Conservation (phyloP, 495 filamentous ascomycete species). For the Hypoxylon trugodes region DNA sequence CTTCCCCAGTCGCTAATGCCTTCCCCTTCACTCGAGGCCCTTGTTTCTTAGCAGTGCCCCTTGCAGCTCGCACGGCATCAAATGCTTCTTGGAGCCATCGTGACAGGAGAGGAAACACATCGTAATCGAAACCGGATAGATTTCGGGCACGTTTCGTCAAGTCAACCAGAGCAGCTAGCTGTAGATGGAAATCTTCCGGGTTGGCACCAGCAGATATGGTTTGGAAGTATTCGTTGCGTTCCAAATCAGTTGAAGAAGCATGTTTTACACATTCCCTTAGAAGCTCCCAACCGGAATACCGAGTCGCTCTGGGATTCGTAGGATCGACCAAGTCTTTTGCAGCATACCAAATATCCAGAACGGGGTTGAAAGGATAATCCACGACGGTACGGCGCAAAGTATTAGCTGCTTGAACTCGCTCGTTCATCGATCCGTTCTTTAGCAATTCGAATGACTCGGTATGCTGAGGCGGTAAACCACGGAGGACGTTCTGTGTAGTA, state of each 20-base stretch:
- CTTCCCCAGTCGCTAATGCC: constrained; percentile 64
- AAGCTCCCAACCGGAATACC: constrained; percentile 67
- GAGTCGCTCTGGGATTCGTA: constrained; percentile 60
- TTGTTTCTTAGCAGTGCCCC: constrained; percentile 55
- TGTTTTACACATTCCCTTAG: constrained; percentile 70
- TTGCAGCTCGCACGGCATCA: constrained; percentile 58
- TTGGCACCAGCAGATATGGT: constrained; percentile 60
- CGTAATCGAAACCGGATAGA: constrained; percentile 70
- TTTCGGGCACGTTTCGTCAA: constrained; percentile 71
- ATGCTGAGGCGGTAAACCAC: constrained; percentile 51
- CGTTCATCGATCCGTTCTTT: constrained; percentile 56
- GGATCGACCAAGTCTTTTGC: constrained; percentile 70
- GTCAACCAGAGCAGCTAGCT: constrained; percentile 67
- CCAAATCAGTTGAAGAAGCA: constrained; percentile 65
- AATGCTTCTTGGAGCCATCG: constrained; percentile 66
- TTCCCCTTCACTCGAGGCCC: constrained; percentile 60
- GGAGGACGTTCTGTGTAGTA: constrained; percentile 37
- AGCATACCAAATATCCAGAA: constrained; percentile 68
- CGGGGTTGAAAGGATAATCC: constrained; percentile 65
- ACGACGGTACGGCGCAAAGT: constrained; percentile 61
- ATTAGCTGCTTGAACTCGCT: constrained; percentile 65
- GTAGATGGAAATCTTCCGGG: constrained; percentile 68
- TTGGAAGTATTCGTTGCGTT: constrained; percentile 70
- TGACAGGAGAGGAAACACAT: constrained; percentile 66
- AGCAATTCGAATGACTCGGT: constrained; percentile 54